Conservation (phyloP, 2,329 filamentous ascomycete species). For the Beauveria pseudobassiana region DNA sequence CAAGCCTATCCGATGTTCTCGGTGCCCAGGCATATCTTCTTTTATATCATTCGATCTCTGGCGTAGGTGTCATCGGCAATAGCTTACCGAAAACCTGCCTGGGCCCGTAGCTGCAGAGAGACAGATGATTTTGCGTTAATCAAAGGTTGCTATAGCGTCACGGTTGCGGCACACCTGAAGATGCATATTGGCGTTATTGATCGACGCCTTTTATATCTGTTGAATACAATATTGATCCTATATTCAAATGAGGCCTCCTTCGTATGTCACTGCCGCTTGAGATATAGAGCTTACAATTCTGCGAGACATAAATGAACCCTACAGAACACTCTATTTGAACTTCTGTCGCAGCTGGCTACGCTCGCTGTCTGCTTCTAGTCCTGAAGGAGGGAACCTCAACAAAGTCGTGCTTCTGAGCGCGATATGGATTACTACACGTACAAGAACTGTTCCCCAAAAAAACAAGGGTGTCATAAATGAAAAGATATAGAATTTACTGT, state of each 20-base stretch:
- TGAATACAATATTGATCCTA: neutral
- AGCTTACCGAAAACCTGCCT: neutral
- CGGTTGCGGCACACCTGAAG: neutral
- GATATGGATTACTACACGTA: no score
- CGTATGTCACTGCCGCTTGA: neutral
- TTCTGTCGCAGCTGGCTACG: no score
- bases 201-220: neutral
- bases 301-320: no score
- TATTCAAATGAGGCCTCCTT: neutral
- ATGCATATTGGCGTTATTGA: neutral
- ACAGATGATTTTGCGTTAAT: neutral
- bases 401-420: no score
- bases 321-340: no score
- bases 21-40: constrained; percentile 81
- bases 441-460: no score
- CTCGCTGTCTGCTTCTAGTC: no score
- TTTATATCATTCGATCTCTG: constrained; percentile 62
- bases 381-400: no score
- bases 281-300: no score
- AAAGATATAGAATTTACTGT: neutral
- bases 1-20: constrained; percentile 76
- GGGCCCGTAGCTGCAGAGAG: neutral
- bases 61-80: constrained; percentile 25
- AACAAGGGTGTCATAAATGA: neutral
- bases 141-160: no score